Evolutionary conservation across 106 monocot species (phyloP), one percentile per base, ranked within the genome.

Genomic region (Platanthera zijinensis): DNA sequence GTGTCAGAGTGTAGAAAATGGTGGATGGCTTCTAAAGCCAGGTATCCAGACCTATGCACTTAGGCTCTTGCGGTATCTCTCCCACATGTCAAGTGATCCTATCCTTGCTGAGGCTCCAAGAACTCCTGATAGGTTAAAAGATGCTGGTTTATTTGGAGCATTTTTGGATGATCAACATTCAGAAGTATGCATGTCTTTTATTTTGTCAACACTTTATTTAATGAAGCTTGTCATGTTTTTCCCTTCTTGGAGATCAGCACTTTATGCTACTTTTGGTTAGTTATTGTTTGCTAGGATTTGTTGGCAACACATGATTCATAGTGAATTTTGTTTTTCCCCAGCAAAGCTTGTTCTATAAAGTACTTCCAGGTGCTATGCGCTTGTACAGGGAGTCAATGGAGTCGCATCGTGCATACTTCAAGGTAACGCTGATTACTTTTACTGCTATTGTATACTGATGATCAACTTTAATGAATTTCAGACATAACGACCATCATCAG

Each of bases 361-460:
- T 95, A 67, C 83, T 84, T 46, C 79, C 84, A 80, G 90, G 95
- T 86, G 84, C 92, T 62, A 85, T 92, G 92, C 84, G 88, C 51
- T 81, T 76, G n/a, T 95, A 95, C 76, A 92, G 90, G 81, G 86
- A 92, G 76, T 88, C 86, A 73, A 76, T 90, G 69, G 88, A 95
- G 73, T 75, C 83, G 22, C 83, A 84, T 25, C 86, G 77, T 83
- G 25, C 78, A 28, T 82, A 67, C 53, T 67, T 74, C 22, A 80
- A 91, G 87, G 91, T 84, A 77, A 54, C 19, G 6, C 50, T 10
- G 7, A 11, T 48, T 70, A 12, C 11, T 67, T 70, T 48, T n/a
- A 48, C 48, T 66, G 66, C 0, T 66, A 66, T 66, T 10, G 9
- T 2, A 32, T 66, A 32, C 9, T 66, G 30, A 30, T 66, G 66